phyloP scores from a whole-genome alignment of 2,329 filamentous ascomycete genomes.

The Chaetomium sp. region DNA sequence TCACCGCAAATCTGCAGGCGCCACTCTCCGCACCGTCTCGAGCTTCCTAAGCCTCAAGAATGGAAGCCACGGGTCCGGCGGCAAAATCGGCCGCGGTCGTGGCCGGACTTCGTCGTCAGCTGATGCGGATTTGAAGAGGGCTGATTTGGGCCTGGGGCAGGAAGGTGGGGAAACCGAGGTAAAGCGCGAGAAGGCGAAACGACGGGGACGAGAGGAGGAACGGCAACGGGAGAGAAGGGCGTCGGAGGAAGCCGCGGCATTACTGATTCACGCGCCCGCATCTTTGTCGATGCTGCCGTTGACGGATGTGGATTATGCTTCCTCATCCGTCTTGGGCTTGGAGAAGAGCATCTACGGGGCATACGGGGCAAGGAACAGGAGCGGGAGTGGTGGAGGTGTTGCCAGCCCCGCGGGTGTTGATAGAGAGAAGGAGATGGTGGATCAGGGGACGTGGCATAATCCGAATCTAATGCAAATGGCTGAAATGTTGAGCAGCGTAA shows the following conservation, averaged over 20 bases:
- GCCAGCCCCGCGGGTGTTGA: not conserved
- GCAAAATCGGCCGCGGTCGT: not conserved
- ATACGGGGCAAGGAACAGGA: not conserved
- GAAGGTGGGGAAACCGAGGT: too few relatives aligned
- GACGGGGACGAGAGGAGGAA: not conserved
- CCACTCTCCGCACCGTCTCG: slow-evolving; percentile 6
- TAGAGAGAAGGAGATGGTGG: not conserved
- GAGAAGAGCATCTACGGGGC: not conserved
- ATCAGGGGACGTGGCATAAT: slow-evolving; percentile 30
- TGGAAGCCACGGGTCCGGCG: not conserved
- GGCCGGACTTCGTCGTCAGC: not conserved
- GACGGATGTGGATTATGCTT: not conserved
- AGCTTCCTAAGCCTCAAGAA: slow-evolving; percentile 12
- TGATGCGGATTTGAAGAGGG: not conserved
- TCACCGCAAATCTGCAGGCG: slow-evolving; percentile 8
- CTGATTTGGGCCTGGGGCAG: too few relatives aligned
- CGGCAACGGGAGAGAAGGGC: not conserved
- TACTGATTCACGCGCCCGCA: not conserved
- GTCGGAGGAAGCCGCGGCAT: too few relatives aligned
- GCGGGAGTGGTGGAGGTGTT: not conserved
- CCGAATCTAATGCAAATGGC: slow-evolving; percentile 39
- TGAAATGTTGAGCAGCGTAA: slow-evolving; percentile 36
- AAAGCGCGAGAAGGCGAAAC: too few relatives aligned
- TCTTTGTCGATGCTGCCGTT: slow-evolving; percentile 8
- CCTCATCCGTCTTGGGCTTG: not conserved